A percentile compares a stretch with the other conserved stretches of the same genome.
Evolutionary conservation across 73 alveolate species (phyloP).

Genomic region (Symbiodinium pilosum): DNA sequence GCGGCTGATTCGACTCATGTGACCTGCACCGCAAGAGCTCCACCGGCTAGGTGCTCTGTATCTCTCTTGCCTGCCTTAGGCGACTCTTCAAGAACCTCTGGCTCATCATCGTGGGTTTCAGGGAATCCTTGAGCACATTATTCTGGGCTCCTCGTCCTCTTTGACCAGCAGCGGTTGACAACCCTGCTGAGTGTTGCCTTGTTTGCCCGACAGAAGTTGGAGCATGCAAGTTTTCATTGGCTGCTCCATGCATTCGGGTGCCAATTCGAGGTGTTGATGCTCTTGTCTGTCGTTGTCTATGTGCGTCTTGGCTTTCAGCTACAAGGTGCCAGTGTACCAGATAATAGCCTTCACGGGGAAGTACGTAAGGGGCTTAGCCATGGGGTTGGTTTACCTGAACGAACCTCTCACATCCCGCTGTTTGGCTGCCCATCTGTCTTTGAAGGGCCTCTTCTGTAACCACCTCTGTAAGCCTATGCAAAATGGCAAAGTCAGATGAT

Average conservation of each 20-base stretch:
- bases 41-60: background rate
- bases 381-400: too few relatives aligned
- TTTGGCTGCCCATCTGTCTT: too few relatives aligned
- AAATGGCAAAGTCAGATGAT: too few relatives aligned
- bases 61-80: background rate
- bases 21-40: background rate
- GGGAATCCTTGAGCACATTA: constrained; percentile 74
- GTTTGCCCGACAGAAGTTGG: background rate
- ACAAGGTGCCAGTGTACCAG: too few relatives aligned
- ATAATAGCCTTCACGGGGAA: too few relatives aligned
- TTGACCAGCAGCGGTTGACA: background rate
- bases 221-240: too few relatives aligned
- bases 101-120: constrained; percentile 94
- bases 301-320: constrained; percentile 70
- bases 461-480: too few relatives aligned
- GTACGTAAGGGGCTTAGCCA: too few relatives aligned
- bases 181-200: background rate
- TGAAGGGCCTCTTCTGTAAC: too few relatives aligned
- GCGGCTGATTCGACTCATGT: constrained; percentile 61
- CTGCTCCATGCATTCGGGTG: too few relatives aligned
- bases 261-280: constrained; percentile 82
- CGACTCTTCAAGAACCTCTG: constrained; percentile 70
- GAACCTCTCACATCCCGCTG: too few relatives aligned
- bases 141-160: constrained; percentile 55
- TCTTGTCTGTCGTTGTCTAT: constrained; percentile 53